Percentiles rank a stretch among this genome's conserved stretches.
Evolutionary conservation across 164 flowering plant genomes (phyloP).

Genomic region (Nelumbo lutea): DNA sequence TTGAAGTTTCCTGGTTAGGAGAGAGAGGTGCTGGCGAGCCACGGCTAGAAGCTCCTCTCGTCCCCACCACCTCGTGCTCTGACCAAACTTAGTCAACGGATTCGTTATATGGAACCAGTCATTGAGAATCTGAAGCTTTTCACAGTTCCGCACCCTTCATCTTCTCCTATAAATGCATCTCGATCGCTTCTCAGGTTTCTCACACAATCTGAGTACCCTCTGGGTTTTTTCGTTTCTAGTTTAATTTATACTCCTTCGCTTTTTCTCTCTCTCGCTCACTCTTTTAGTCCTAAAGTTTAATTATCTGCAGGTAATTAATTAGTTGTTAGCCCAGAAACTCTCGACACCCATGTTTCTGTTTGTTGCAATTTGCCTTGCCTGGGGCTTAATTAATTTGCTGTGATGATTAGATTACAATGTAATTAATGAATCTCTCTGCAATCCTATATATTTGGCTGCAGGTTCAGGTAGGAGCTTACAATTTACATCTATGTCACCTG

Average conservation of each 20-base stretch:
- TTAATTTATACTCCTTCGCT: not conserved
- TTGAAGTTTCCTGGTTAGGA: not conserved
- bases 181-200: not conserved
- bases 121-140: no score
- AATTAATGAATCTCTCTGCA: not conserved
- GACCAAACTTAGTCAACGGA: no score
- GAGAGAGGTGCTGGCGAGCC: not conserved
- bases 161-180: constrained; percentile 2
- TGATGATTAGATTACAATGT: no score
- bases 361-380: no score
- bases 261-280: not conserved
- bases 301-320: no score
- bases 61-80: no score
- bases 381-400: no score
- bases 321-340: no score
- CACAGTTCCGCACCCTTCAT: no score
- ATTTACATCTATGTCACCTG: constrained; percentile 23
- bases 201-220: not conserved
- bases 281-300: not conserved
- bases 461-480: not conserved
- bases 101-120: no score
- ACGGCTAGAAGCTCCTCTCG: not conserved
- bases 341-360: no score
- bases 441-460: no score
- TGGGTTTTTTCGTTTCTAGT: not conserved